Percentiles rank a stretch among this genome's conserved stretches.
Conservation (phyloP, 2,329 filamentous ascomycete genomes). For the Cladorrhinum sp. region DNA sequence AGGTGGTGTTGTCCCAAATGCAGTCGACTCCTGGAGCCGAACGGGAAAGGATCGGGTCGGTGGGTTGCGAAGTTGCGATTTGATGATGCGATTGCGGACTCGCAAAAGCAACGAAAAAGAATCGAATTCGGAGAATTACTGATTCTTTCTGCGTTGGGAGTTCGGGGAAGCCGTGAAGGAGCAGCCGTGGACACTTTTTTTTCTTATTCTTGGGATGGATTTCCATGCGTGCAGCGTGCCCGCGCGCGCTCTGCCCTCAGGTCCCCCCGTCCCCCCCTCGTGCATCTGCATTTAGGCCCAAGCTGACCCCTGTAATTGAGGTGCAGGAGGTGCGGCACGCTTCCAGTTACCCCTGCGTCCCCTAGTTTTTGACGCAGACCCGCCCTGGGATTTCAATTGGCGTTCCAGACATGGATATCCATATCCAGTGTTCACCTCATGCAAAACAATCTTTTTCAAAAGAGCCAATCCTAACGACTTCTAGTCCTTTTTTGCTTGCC, state of each 20-base stretch:
- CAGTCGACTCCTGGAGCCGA: background rate
- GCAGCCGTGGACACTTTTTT: slow-evolving; percentile 19
- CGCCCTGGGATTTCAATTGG: slow-evolving; percentile 6
- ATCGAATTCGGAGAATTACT: background rate
- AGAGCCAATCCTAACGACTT: background rate
- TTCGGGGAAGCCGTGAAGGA: slow-evolving; percentile 5
- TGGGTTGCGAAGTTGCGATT: background rate
- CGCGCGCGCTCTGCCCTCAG: slow-evolving; percentile 10
- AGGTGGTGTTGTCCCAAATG: background rate
- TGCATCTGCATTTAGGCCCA: slow-evolving; percentile 28
- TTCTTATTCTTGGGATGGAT: slow-evolving; percentile 14
- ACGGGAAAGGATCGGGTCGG: background rate
- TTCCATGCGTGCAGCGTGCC: background rate
- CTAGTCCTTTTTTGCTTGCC: background rate
- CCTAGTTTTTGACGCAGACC: slow-evolving; percentile 14
- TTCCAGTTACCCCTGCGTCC: slow-evolving; percentile 22
- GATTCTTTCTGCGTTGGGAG: slow-evolving; percentile 1
- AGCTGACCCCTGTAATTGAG: slow-evolving; percentile 23
- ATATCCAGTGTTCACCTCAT: background rate
- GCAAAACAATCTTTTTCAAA: background rate
- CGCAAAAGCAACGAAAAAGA: background rate
- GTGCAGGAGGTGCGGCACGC: slow-evolving; percentile 24
- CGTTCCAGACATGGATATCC: slow-evolving; percentile 7
- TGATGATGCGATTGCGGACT: background rate
- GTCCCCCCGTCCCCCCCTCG: background rate